Evolutionary conservation across 306 rosid species (phyloP).

Genomic region (Acacia acuminata): DNA sequence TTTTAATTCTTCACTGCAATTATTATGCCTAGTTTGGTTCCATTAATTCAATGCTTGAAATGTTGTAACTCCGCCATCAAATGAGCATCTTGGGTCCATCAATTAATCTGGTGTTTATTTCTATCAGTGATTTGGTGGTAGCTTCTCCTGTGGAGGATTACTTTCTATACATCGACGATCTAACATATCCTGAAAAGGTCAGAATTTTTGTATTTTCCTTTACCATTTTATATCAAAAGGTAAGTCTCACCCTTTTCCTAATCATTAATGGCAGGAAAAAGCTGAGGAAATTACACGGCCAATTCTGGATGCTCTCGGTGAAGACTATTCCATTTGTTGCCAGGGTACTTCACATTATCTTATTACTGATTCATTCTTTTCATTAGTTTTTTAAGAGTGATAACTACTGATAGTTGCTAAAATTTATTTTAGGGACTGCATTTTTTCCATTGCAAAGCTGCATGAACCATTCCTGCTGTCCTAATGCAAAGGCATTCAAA

Average conservation of each 20-base stretch:
- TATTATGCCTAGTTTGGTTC: conserved; percentile 21
- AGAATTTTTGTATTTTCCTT: conserved; percentile 31
- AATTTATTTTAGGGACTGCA: conserved; percentile 68
- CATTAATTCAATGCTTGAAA: conserved; percentile 15
- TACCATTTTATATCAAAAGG: conserved; percentile 22
- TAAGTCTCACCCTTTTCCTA: conserved; percentile 5
- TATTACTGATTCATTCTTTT: not conserved
- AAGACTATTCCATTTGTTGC: conserved; percentile 82
- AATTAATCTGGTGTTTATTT: conserved; percentile 24
- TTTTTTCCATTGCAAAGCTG: conserved; percentile 94
- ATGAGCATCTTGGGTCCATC: conserved; percentile 19
- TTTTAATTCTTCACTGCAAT: conserved; percentile 25
- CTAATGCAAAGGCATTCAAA: conserved; percentile 93
- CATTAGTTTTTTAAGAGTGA: not conserved
- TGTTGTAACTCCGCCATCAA: conserved; percentile 22
- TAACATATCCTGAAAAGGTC: conserved; percentile 68
- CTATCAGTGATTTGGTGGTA: conserved; percentile 89
- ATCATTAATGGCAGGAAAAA: conserved; percentile 61
- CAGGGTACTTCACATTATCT: conserved; percentile 53
- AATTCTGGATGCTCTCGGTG: conserved; percentile 83
- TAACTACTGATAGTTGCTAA: not conserved
- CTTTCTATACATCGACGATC: conserved; percentile 77
- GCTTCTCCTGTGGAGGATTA: conserved; percentile 97
- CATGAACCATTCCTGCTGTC: conserved; percentile 92
- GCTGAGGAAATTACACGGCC: conserved; percentile 76